Evolutionary conservation across 805 yeast species (phyloP).

Genomic region (Ogataea nitratoaversa): DNA sequence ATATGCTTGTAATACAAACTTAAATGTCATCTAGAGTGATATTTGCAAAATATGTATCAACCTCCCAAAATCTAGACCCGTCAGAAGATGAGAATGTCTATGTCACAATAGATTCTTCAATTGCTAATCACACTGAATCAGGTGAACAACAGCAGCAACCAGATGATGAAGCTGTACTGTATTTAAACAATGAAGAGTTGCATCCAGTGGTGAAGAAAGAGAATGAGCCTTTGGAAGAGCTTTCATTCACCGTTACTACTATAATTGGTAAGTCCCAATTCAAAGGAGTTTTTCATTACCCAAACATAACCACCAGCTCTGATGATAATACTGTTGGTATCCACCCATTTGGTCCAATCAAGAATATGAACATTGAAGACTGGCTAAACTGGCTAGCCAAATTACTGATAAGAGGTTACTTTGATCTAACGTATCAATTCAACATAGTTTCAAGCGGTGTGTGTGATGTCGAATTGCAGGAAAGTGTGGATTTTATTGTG

Average conservation of each 20-base stretch:
- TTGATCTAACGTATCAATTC: slow-evolving; percentile 1
- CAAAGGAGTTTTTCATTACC: background rate
- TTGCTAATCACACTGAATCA: background rate
- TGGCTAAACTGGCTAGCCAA: background rate
- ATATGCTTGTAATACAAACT: background rate
- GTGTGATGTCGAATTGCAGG: background rate
- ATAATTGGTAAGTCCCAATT: background rate
- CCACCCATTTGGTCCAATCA: background rate
- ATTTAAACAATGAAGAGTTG: too few species aligned
- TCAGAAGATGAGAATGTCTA: background rate
- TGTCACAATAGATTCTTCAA: background rate
- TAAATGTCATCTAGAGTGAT: background rate
- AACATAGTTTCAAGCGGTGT: background rate
- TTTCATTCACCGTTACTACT: background rate
- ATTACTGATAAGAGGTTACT: background rate
- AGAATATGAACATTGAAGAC: background rate
- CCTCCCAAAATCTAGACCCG: too few species aligned
- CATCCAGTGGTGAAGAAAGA: background rate
- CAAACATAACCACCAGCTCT: too few species aligned
- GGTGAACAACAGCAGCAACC: too few species aligned
- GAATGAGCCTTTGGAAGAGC: background rate
- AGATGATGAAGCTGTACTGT: background rate
- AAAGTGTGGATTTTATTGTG: background rate
- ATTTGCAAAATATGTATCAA: background rate
- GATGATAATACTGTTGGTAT: too few species aligned